Evolutionary conservation across 2,329 filamentous ascomycete genomes (phyloP).

Genomic region (Cryphonectria japonica): DNA sequence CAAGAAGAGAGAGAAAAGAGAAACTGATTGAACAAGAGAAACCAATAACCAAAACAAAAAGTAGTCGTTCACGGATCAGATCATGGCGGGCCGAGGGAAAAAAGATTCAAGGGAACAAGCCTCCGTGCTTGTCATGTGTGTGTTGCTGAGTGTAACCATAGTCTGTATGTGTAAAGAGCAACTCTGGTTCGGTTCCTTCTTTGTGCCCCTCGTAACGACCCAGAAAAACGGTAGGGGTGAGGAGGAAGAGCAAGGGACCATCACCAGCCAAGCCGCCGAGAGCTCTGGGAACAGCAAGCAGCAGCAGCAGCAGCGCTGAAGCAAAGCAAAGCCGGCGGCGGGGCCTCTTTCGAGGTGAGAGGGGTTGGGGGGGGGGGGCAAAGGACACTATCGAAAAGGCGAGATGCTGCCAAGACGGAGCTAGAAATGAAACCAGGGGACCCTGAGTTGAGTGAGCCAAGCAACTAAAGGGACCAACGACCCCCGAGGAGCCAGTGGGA

Average conservation of each 20-base stretch:
- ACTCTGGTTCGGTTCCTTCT: too few relatives aligned
- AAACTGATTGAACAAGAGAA: background rate
- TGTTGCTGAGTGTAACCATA: background rate
- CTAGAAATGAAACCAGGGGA: background rate
- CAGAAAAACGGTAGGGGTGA: too few relatives aligned
- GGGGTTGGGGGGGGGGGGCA: too few relatives aligned
- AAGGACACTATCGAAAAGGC: conserved; percentile 15
- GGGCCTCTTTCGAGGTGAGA: too few relatives aligned
- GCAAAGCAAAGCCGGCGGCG: background rate
- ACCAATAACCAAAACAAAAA: background rate
- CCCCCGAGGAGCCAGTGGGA: conserved; percentile 5
- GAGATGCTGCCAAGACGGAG: conserved; percentile 20
- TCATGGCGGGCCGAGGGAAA: too few relatives aligned
- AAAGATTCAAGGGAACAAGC: background rate
- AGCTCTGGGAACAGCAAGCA: background rate
- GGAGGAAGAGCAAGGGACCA: background rate
- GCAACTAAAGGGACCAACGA: background rate
- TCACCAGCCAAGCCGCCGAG: background rate
- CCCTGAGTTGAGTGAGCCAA: background rate
- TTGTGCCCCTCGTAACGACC: background rate
- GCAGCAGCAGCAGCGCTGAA: background rate
- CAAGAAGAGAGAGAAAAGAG: background rate
- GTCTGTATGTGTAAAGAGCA: too few relatives aligned
- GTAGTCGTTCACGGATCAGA: background rate
- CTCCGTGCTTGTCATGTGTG: background rate